A percentile compares a stretch with the other conserved stretches of the same genome.
These are phyloP conservation scores for Botryococcus braunii DNA, from an alignment of 163 green algal species.

Conservation along the genomic window DNA sequence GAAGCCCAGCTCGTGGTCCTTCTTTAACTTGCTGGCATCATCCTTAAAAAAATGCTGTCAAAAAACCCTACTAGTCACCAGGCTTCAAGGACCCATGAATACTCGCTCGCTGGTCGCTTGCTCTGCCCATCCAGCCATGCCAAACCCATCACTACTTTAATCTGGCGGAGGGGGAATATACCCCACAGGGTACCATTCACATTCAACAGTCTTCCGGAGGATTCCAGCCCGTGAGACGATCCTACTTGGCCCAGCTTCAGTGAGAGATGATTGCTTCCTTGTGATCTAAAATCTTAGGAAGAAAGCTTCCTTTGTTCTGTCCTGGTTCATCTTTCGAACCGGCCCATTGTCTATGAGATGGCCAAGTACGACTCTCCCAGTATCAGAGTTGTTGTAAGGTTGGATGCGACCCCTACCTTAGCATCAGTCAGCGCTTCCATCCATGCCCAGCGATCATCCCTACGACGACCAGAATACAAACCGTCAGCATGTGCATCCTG, in stretches of 20 bases:
- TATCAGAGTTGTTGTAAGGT: not conserved
- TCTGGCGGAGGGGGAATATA: too few relatives aligned
- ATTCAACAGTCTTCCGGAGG: too few relatives aligned
- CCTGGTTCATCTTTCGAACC: slow-evolving; percentile 2
- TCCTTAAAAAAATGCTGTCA: too few relatives aligned
- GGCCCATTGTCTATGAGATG: not conserved
- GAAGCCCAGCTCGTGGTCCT: too few relatives aligned
- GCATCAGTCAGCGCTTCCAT: slow-evolving; percentile 28
- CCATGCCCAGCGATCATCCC: slow-evolving; percentile 52
- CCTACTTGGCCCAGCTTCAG: slow-evolving; percentile 8
- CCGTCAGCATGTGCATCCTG: not conserved
- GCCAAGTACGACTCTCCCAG: not conserved
- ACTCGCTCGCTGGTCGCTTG: too few relatives aligned
- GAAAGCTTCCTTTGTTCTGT: slow-evolving; percentile 14
- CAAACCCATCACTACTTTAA: too few relatives aligned
- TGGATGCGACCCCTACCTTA: slow-evolving; percentile 18
- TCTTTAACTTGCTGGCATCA: too few relatives aligned
- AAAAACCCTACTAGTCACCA: too few relatives aligned
- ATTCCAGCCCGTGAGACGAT: too few relatives aligned
- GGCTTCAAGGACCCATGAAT: too few relatives aligned
- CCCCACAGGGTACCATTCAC: too few relatives aligned
- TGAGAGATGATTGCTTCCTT: slow-evolving; percentile 15
- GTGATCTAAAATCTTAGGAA: slow-evolving; percentile 7
- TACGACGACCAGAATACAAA: slow-evolving; percentile 5
- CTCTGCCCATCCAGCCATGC: too few relatives aligned